phyloP scores from a whole-genome alignment of 1,139 yeast species.

The Lodderomyces oxycetoniae region DNA sequence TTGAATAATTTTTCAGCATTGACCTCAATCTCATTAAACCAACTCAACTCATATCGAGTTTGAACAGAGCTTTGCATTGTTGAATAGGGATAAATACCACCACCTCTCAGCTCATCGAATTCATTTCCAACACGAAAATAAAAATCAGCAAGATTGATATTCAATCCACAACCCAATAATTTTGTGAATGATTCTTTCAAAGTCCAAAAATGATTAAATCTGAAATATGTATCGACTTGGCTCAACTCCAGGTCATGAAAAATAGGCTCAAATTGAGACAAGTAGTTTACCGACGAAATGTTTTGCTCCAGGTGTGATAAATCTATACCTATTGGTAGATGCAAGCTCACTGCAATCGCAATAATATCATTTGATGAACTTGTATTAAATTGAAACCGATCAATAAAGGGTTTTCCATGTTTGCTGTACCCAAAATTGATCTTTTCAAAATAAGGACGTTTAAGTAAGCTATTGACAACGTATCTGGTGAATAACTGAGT shows the following conservation, averaged over 20 bases:
- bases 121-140: constrained; percentile 11
- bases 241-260: constrained; percentile 42
- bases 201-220: constrained; percentile 63
- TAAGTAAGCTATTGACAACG: constrained; percentile 22
- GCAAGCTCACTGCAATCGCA: constrained; percentile 35
- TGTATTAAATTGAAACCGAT: constrained; percentile 38
- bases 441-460: constrained; percentile 17
- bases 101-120: constrained; percentile 7
- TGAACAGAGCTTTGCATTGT: no score
- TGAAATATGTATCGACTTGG: constrained; percentile 18
- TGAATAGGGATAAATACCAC: no score
- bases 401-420: constrained; percentile 34
- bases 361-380: constrained; percentile 55
- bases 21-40: constrained; percentile 14
- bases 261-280: constrained; percentile 46
- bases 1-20: constrained; percentile 10
- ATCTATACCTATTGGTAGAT: constrained; percentile 52
- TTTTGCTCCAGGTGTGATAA: constrained; percentile 52
- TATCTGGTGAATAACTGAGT: constrained; percentile 21
- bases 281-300: constrained; percentile 26
- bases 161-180: constrained; percentile 56
- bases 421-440: constrained; percentile 23
- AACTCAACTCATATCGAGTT: constrained; percentile 12
- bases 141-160: constrained; percentile 41
- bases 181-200: constrained; percentile 69